Base-by-base conservation (phyloP, 495 filamentous ascomycete species). In the Pyronema domesticum region DNA sequence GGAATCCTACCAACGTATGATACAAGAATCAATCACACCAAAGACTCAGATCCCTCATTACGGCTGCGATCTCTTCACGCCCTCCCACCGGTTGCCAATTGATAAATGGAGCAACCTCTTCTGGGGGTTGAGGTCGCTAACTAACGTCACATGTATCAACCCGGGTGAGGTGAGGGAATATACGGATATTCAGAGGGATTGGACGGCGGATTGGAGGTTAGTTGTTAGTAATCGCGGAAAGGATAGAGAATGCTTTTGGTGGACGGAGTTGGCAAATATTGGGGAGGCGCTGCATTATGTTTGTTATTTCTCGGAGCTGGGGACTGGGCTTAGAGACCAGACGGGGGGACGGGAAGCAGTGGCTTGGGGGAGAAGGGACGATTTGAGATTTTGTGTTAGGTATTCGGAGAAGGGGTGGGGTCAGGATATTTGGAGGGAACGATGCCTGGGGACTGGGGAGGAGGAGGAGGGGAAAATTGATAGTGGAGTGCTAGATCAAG, bases 181-280 rank as follows among this genome's bases (percentile, higher is more conserved):
- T 49, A 48, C 50, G 8, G 62, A 65, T 44, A 43, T 59, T 18
- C 46, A 15, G 0, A 45, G 55, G 0, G 47, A 51, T 1, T 65
- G 62, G 62, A 59, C 53, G 1, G 62, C 62, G 18, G 62, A 65
- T 50, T 65, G 62, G 62, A 36, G 62, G 15, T 65, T 65, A 30
- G 60, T 58, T 3, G 64, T 63, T 47, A 47, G 55, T 10, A 65
- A 65, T 19, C 56, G 56, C 4, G 62, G 62, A 13, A 37, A 59
- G 8, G 19, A 11, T 5, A 39, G 35, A 11, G 34, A 55, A 0
- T 65, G 62, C 18, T 62, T 65, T 42, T 65, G 62, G 62, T 65
- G 60, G 30, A 17, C 33, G 3, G 62, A 65, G 50, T 33, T 65
- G 15, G 58, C 58, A 14, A 65, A 65, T 49, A 37, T 65, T n/a